A percentile compares a stretch with the other conserved stretches of the same genome.
Conservation (phyloP, 148 eudicot species). For the Fagopyrum tataricum region DNA sequence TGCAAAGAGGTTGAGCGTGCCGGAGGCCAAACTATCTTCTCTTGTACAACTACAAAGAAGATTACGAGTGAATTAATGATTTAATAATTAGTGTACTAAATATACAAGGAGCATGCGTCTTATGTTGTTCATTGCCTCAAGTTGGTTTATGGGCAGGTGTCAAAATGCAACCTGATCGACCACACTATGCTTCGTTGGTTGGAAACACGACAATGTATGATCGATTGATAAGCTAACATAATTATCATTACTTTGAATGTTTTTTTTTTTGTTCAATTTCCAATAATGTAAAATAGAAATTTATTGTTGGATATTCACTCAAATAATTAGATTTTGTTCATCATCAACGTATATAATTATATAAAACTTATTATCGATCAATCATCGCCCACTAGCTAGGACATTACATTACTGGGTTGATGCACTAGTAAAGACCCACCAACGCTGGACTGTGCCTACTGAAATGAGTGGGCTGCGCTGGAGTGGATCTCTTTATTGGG, state of each 20-base stretch:
- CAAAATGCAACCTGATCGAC: background rate
- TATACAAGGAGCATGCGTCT: background rate
- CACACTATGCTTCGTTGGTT: slow-evolving; percentile 19
- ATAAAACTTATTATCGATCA: no score
- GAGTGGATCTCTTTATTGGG: no score
- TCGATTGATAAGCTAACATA: slow-evolving; percentile 5
- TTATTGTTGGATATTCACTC: background rate
- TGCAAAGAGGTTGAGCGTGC: no score
- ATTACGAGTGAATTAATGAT: no score
- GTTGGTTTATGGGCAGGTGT: background rate
- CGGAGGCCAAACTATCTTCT: no score
- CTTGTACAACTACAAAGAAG: no score
- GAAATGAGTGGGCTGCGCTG: no score
- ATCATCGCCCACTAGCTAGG: no score
- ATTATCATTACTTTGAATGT: slow-evolving; percentile 7
- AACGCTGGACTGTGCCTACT: no score
- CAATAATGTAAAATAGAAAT: background rate
- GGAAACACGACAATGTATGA: slow-evolving; percentile 16
- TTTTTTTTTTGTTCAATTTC: background rate
- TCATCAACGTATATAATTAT: no score
- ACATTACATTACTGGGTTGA: background rate
- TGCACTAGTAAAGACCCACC: no score
- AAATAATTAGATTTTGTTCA: background rate
- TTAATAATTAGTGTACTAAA: background rate
- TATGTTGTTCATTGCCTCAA: background rate